Base-by-base conservation (phyloP, 345 rosid species). In the Eucalyptus grandis region DNA sequence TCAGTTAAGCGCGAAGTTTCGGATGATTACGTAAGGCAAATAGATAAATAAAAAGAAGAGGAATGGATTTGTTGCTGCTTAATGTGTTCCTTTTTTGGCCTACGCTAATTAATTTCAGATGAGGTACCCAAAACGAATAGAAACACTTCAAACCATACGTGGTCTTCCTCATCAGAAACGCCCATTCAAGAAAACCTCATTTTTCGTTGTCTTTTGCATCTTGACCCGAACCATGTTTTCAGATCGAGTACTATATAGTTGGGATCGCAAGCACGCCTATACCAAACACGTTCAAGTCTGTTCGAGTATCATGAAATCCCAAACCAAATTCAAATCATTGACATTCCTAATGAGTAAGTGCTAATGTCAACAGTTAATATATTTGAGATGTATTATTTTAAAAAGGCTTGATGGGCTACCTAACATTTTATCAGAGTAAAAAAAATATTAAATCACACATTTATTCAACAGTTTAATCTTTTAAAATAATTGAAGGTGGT, bases 211-310 rank as follows among this genome's bases (percentile, higher is more conserved):
- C 77, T n/a, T 65, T n/a, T 62, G 62, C 62, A 26, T 53, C 6
- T 30, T 14, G 37, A 62, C 31, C 19, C 72, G 0, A 65, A 14
- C 6, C 0, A 1, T 14, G 21, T 8, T 65, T n/a, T 65, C 3
- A 0, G 6, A 0, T n/a, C 0, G 5, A 14, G 11, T n/a, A 4
- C 11, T n/a, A 4, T n/a, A 30, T 0, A 0, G 6, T 4, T n/a
- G 2, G 11, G 5, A 1, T 65, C 3, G 2, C 19, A 16, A 15
- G 34, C 77, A 65, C 6, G 2, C 5, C 6, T 8, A 40, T n/a
- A 7, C 40, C 11, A 15, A 65, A 65, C 40, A n/a, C 1, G 11
- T n/a, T n/a, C 11, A 15, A n/a, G 40, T 65, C 21, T 8, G 1
- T 65, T n/a, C 1, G 0, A 4, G 4, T n/a, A 65, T 65, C 40